Evolutionary conservation across 2,329 filamentous ascomycete species (phyloP).

Genomic region (Colletotrichum coccodes): DNA sequence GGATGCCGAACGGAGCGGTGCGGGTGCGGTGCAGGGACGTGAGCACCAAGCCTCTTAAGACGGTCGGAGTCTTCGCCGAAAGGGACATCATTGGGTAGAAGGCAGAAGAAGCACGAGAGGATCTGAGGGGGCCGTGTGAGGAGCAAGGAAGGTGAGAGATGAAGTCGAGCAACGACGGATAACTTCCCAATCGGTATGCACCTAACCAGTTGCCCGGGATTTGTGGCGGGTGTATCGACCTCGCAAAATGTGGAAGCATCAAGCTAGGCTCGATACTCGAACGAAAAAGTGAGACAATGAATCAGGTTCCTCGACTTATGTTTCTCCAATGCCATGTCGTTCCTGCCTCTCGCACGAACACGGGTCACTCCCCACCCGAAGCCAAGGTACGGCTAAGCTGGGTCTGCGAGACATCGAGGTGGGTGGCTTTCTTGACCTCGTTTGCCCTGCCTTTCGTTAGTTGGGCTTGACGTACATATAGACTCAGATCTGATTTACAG

Average conservation of each 20-base stretch:
- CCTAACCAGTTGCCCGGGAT: constrained; percentile 10
- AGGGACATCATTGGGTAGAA: constrained; percentile 1
- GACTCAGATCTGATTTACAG: background rate
- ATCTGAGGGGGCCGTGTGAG: background rate
- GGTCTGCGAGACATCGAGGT: background rate
- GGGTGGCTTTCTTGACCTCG: background rate
- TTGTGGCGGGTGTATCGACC: constrained; percentile 1
- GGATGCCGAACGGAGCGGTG: constrained; percentile 1
- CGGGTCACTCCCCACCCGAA: background rate
- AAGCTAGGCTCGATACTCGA: background rate
- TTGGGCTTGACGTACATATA: background rate
- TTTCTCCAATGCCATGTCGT: background rate
- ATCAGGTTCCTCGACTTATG: background rate
- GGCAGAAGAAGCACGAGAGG: background rate
- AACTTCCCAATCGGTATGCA: constrained; percentile 1
- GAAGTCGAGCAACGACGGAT: background rate
- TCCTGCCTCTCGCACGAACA: background rate
- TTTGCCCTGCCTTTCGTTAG: background rate
- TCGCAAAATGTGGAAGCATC: constrained; percentile 4
- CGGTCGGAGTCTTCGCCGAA: constrained; percentile 12
- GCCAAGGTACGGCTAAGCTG: background rate
- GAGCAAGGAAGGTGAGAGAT: background rate
- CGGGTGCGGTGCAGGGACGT: constrained; percentile 12
- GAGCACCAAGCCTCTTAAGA: background rate
- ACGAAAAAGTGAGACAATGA: background rate